These are phyloP conservation scores for Garcia nutans DNA, from an alignment of 345 rosid species.

Conservation along the genomic window DNA sequence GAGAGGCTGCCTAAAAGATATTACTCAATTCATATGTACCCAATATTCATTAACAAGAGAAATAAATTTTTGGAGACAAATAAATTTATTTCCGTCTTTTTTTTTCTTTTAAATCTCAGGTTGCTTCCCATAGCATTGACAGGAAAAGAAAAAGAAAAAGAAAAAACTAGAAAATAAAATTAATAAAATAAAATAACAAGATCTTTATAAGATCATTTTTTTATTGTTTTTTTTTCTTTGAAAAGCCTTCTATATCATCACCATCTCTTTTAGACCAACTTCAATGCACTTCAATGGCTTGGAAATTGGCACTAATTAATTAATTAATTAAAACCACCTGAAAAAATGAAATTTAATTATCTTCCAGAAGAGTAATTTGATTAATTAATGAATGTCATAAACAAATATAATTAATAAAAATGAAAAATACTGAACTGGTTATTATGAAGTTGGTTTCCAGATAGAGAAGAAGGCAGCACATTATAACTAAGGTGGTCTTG, in stretches of 20 bases:
- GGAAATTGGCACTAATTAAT: no score
- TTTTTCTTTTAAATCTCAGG: constrained; percentile 20
- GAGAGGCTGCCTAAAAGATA: constrained; percentile 13
- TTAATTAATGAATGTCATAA: not conserved
- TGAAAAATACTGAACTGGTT: constrained; percentile 45
- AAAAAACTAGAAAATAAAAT: constrained; percentile 10
- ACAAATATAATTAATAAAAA: not conserved
- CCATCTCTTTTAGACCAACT: constrained; percentile 20
- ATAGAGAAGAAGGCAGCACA: constrained; percentile 35
- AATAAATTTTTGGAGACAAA: constrained; percentile 13
- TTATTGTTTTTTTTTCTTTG: constrained; percentile 2
- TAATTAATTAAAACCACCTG: constrained; percentile 55
- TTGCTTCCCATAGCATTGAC: constrained; percentile 44
- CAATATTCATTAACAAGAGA: constrained; percentile 29
- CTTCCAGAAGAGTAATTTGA: not conserved
- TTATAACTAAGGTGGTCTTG: constrained; percentile 43
- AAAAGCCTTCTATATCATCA: constrained; percentile 2
- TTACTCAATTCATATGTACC: constrained; percentile 17
- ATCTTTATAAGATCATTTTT: constrained; percentile 29
- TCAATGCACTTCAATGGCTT: constrained; percentile 15
- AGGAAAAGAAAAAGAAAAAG: constrained; percentile 24
- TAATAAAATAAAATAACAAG: constrained; percentile 15
- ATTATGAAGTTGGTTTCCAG: constrained; percentile 44
- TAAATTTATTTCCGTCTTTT: constrained; percentile 38
- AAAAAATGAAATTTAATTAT: not conserved